Evolutionary conservation across 495 filamentous ascomycete species (phyloP), one percentile per base, ranked within the genome.

Genomic region (Penicillium simplicissimum): DNA sequence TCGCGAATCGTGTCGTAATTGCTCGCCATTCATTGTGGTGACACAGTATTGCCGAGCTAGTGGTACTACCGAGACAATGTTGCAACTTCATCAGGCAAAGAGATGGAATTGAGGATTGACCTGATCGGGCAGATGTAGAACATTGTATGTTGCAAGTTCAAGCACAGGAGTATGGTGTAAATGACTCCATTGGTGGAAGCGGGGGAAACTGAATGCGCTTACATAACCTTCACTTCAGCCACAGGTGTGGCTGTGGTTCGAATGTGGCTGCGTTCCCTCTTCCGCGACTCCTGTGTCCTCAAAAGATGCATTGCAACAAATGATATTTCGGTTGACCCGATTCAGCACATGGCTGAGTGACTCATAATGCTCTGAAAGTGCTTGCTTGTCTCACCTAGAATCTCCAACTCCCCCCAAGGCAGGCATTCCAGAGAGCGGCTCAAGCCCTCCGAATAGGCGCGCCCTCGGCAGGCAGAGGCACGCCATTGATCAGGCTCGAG

Each of bases 241-340:
- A 62, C 53, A 31, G 28, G 3, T 23, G 65, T 67, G 65, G 65
- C 65, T 58, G 31, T 45, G 19, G 8, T 11, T 14, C 0, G 2
- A n/a, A 3, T 62, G 65, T 67, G 65, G 65, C 65, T 58, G 42
- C n/a, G 6, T 53, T 58, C 54, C 34, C 19, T 53, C 62, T 65
- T 57, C 63, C 57, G 34, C 58, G 45, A 48, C 55, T 60, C 54
- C 42, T 62, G 55, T 48, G 38, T 48, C 47, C 43, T 36, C 53
- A 31, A 21, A 21, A 40, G n/a, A 17, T 42, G 37, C 58, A 19
- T 60, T 40, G 17, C 45, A 11, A 49, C 23, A 8, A 49, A 31
- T 13, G 45, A 31, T 5, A 31, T 49, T 49, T 14, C 6, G 23
- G 25, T 23, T 23, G 7, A 15, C 45, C 4, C 7, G 21, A 49